phyloP scores from a whole-genome alignment of 148 eudicot genomes.

The Heliamphora exappendiculata region DNA sequence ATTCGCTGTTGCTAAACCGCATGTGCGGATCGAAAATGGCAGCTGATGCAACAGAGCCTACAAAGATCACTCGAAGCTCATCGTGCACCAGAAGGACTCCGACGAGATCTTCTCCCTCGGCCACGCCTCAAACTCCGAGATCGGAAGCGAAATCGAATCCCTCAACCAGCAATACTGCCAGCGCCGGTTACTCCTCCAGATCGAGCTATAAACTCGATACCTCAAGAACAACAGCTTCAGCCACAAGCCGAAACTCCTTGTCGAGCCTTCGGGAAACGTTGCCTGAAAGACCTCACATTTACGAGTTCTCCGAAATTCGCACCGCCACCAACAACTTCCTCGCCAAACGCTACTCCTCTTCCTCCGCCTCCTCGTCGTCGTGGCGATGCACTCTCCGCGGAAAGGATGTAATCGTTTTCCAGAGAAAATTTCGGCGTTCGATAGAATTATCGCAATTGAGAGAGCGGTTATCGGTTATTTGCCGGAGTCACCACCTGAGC shows the following conservation, averaged over 20 bases:
- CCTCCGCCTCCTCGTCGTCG: constrained; percentile 35
- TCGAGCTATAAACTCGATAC: constrained; percentile 25
- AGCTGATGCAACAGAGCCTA: constrained; percentile 16
- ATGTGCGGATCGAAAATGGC: constrained; percentile 41
- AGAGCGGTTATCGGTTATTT: constrained; percentile 32
- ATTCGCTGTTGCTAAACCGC: not conserved
- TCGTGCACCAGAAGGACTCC: not conserved
- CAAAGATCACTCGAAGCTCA: not conserved
- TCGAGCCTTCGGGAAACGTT: constrained; percentile 54
- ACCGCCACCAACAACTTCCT: constrained; percentile 84
- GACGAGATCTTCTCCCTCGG: too few relatives aligned
- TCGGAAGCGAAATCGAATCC: not conserved
- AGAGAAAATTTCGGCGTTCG: constrained; percentile 35
- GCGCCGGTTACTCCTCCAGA: constrained; percentile 17
- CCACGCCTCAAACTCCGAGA: not conserved
- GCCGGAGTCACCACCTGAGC: constrained; percentile 48
- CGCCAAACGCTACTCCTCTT: constrained; percentile 30
- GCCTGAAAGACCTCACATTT: constrained; percentile 59
- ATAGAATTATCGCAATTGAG: constrained; percentile 8
- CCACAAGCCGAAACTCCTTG: constrained; percentile 39
- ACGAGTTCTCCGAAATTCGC: constrained; percentile 70
- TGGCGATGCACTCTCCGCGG: constrained; percentile 55
- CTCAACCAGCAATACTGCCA: not conserved
- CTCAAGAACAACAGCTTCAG: constrained; percentile 28
- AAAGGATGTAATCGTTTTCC: constrained; percentile 55